phyloP scores from a whole-genome alignment of 257 asterid genomes.

The Ballota nigra region DNA sequence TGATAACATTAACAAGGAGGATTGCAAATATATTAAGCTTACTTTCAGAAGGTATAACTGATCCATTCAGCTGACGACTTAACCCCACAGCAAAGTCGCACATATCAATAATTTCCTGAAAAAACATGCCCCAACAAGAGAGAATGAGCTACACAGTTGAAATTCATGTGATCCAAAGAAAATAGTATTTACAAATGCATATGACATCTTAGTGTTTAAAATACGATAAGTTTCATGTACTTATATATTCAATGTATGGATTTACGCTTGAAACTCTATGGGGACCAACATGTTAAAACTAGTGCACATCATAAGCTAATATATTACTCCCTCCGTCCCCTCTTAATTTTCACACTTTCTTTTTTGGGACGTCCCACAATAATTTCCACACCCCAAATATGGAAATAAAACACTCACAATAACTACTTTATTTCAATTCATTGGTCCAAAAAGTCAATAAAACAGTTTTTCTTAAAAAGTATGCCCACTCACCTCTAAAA shows the following conservation, averaged over 20 bases:
- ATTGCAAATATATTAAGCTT: conserved; percentile 32
- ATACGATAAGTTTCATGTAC: not conserved
- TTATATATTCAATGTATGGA: not conserved
- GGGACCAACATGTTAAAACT: not conserved
- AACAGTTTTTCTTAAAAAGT: too few relatives aligned
- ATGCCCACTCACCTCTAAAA: too few relatives aligned
- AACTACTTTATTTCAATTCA: too few relatives aligned
- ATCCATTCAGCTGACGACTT: conserved; percentile 98
- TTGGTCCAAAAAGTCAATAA: too few relatives aligned
- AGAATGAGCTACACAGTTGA: not conserved
- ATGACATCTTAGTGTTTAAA: not conserved
- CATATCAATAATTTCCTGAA: conserved; percentile 98
- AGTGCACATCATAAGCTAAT: not conserved
- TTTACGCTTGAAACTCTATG: not conserved
- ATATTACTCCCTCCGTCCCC: too few relatives aligned
- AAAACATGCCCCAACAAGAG: conserved; percentile 24
- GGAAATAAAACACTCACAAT: too few relatives aligned
- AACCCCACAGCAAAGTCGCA: conserved; percentile 99
- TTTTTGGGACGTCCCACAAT: too few relatives aligned
- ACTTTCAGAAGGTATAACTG: conserved; percentile 97
- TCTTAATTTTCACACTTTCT: too few relatives aligned
- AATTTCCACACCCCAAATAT: too few relatives aligned
- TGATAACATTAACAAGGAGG: not conserved
- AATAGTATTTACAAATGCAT: conserved; percentile 11
- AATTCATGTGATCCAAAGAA: not conserved